Evolutionary conservation across 2,329 filamentous ascomycete genomes (phyloP).

Genomic region (Colletotrichum sp.): DNA sequence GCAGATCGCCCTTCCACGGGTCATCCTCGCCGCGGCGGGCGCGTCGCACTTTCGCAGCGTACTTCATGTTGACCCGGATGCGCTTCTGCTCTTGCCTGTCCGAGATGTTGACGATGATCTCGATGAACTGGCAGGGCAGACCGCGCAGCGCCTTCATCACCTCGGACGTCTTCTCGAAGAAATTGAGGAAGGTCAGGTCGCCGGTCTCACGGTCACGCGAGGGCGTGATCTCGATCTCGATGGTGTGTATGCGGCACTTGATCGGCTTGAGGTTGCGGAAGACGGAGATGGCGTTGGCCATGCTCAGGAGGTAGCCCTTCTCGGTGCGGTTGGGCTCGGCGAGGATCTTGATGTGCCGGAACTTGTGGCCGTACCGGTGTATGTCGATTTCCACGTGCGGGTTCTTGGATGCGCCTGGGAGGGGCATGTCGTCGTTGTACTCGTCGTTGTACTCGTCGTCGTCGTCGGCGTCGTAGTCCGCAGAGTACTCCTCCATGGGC

Average conservation of each 20-base stretch:
- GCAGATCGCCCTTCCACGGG: slow-evolving; percentile 24
- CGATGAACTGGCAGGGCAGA: slow-evolving; percentile 40
- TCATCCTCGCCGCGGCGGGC: slow-evolving; percentile 15
- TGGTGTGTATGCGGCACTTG: slow-evolving; percentile 37
- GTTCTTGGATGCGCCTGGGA: slow-evolving; percentile 22
- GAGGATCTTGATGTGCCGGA: slow-evolving; percentile 47
- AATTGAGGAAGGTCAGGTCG: slow-evolving; percentile 39
- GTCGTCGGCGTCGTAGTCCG: background rate
- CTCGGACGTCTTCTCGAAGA: slow-evolving; percentile 33
- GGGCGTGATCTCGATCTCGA: slow-evolving; percentile 47
- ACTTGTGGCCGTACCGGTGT: slow-evolving; percentile 39
- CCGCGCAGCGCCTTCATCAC: slow-evolving; percentile 34
- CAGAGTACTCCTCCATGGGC: background rate
- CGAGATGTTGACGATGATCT: slow-evolving; percentile 35
- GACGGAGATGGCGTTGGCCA: slow-evolving; percentile 40
- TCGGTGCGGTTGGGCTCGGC: slow-evolving; percentile 46
- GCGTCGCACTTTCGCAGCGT: background rate
- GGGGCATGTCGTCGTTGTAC: background rate
- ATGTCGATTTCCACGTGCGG: slow-evolving; percentile 34
- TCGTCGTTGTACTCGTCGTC: slow-evolving; percentile 1
- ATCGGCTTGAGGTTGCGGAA: slow-evolving; percentile 31
- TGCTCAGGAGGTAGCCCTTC: slow-evolving; percentile 24
- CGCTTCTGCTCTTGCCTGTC: background rate
- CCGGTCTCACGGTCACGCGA: slow-evolving; percentile 1
- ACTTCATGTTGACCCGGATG: slow-evolving; percentile 12